These are phyloP conservation scores for Asterella californica DNA, from an alignment of 225 moss, liverwort and hornwort genomes.

Conservation along the genomic window DNA sequence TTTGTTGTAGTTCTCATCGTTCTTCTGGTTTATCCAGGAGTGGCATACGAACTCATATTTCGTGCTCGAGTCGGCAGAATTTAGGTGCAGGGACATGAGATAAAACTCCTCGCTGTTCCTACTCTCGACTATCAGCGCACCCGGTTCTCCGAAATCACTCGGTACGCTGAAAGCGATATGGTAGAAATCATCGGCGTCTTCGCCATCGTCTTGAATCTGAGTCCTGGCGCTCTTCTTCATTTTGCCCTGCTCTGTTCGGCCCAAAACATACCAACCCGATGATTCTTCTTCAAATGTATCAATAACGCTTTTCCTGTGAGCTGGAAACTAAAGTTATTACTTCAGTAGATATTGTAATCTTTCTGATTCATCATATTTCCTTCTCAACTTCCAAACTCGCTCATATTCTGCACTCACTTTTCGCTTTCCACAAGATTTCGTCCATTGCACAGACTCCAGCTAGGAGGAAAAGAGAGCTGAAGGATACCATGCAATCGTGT, in stretches of 20 bases:
- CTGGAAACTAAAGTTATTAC: conserved; percentile 11
- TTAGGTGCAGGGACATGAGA: conserved; percentile 36
- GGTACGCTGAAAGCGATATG: conserved; percentile 38
- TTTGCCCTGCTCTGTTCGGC: neutral
- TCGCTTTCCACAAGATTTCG: no score
- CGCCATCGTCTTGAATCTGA: conserved; percentile 4
- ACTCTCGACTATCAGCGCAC: conserved; percentile 47
- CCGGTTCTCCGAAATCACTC: conserved; percentile 47
- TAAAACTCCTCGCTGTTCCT: conserved; percentile 53
- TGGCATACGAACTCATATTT: conserved; percentile 14
- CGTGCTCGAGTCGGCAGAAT: conserved; percentile 13
- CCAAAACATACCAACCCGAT: conserved; percentile 2
- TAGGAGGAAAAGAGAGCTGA: neutral
- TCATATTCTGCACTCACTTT: no score
- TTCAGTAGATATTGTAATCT: neutral
- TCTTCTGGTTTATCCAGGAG: conserved; percentile 10
- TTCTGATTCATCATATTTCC: neutral
- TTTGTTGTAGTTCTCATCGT: neutral
- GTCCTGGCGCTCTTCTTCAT: conserved; percentile 4
- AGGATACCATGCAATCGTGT: neutral
- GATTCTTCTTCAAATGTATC: conserved; percentile 8
- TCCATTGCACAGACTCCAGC: no score
- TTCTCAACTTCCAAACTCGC: neutral
- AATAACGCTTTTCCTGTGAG: neutral
- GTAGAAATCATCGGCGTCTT: conserved; percentile 38